Base-by-base conservation (phyloP, 345 rosid genomes). In the Jatropha curcas region DNA sequence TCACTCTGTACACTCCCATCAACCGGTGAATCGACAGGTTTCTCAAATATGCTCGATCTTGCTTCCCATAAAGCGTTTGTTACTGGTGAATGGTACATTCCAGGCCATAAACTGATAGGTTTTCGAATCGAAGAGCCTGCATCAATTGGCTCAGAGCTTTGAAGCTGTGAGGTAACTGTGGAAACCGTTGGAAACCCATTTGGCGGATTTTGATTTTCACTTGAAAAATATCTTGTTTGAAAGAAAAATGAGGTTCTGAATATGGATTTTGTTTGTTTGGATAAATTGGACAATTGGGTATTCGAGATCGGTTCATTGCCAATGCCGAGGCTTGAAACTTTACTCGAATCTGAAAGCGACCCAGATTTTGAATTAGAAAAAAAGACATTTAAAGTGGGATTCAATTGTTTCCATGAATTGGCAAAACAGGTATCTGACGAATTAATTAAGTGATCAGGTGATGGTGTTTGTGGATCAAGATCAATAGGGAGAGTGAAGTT, bases 61-160 rank as follows among this genome's bases (percentile, higher is more conserved):
- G 96, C 97, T 81, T 91, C 96, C 97, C 98, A 93, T 0, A 93
- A 82, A 76, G 97, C 97, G 70, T 93, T 91, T 53, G 97, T 89
- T 1, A 91, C 98, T 3, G 98, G 97, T 1, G 98, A 91, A 69
- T 89, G 95, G 79, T 93, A 93, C 94, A 91, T 91, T 66, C 98
- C 96, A 59, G 98, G 98, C 98, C 98, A 93, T 45, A 93, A 76
- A 79, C 96, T 90, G 59, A 93, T 77, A 0, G 98, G 97, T 80
- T 82, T 90, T 11, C 97, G 77, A 60, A 91, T 84, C 0, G 96
- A 91, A 71, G 96, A 88, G 14, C 96, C 92, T 10, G 98, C 97
- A 41, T 91, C 97, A 51, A 89, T 91, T 56, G 93, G 85, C 9
- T 25, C 76, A 7, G 86, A 73, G 43, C 65, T 70, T 27, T 68